Conservation (phyloP, 805 yeast species). For the Tanozyma kutaoensis region DNA sequence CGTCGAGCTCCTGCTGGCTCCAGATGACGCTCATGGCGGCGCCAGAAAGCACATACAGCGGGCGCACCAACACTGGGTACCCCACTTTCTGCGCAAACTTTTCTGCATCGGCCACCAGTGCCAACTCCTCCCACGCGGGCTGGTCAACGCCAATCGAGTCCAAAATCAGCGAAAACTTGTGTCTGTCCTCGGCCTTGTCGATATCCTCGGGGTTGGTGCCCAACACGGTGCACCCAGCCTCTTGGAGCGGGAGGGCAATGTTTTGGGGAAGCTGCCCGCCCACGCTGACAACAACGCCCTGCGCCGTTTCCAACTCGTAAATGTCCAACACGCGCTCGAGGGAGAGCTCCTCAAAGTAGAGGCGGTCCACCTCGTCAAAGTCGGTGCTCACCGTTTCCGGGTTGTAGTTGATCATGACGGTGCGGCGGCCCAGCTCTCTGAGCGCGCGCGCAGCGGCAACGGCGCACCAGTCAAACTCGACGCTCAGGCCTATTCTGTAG, state of each 20-base stretch:
- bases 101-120: constrained; percentile 77
- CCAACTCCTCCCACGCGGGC: constrained; percentile 95
- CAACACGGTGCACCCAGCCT: constrained; percentile 72
- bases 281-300: constrained; percentile 89
- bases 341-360: constrained; percentile 90
- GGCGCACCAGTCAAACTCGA: constrained; percentile 99
- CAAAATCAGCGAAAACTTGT: constrained; percentile 87
- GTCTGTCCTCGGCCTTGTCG: constrained; percentile 97
- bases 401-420: constrained; percentile 94
- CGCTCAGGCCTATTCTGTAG: constrained; percentile 95
- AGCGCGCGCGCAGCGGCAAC: constrained; percentile 92
- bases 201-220: constrained; percentile 94
- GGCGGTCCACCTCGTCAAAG: constrained; percentile 94
- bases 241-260: constrained; percentile 76
- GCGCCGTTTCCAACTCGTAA: constrained; percentile 80
- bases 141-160: constrained; percentile 91
- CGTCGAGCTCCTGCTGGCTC: constrained; percentile 64
- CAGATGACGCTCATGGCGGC: constrained; percentile 96
- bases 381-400: constrained; percentile 98
- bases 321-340: constrained; percentile 96
- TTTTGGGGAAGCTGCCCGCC: constrained; percentile 99
- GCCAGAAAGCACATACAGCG: constrained; percentile 93
- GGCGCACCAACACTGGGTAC: constrained; percentile 94
- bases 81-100: constrained; percentile 75
- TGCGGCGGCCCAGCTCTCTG: constrained; percentile 75